These are phyloP conservation scores for Ochetophila trinervis DNA, from an alignment of 306 rosid genomes.

Conservation along the genomic window DNA sequence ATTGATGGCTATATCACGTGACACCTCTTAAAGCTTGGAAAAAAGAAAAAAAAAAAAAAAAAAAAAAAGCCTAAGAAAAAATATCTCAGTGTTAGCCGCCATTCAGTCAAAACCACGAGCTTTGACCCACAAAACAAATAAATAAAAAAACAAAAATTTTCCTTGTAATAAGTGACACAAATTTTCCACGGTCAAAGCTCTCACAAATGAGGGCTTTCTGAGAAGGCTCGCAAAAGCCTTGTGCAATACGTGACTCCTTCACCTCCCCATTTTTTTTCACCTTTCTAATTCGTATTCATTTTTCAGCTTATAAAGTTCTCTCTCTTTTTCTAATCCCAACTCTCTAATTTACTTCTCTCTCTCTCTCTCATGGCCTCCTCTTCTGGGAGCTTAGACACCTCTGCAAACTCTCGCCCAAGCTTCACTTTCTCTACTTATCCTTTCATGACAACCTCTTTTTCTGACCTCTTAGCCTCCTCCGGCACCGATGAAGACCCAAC, in stretches of 20 bases:
- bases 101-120: slow-evolving; percentile 63
- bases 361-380: slow-evolving; percentile 40
- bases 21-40: too few species aligned
- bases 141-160: not conserved
- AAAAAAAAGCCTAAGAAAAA: not conserved
- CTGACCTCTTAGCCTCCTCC: slow-evolving; percentile 63
- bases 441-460: slow-evolving; percentile 71
- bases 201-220: slow-evolving; percentile 27
- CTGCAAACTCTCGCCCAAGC: slow-evolving; percentile 45
- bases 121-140: slow-evolving; percentile 42
- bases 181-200: slow-evolving; percentile 55
- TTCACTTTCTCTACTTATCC: slow-evolving; percentile 64
- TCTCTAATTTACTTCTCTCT: not conserved
- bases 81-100: slow-evolving; percentile 52
- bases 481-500: slow-evolving; percentile 20
- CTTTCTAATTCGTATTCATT: slow-evolving; percentile 10
- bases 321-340: not conserved
- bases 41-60: too few species aligned
- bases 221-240: slow-evolving; percentile 42
- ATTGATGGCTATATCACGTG: too few species aligned
- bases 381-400: slow-evolving; percentile 61
- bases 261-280: not conserved
- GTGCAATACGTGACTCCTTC: slow-evolving; percentile 42
- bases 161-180: not conserved
- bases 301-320: slow-evolving; percentile 6